Evolutionary conservation across 2,329 filamentous ascomycete genomes (phyloP), one percentile per base, ranked within the genome.

Genomic region (Aspergillus sp.): DNA sequence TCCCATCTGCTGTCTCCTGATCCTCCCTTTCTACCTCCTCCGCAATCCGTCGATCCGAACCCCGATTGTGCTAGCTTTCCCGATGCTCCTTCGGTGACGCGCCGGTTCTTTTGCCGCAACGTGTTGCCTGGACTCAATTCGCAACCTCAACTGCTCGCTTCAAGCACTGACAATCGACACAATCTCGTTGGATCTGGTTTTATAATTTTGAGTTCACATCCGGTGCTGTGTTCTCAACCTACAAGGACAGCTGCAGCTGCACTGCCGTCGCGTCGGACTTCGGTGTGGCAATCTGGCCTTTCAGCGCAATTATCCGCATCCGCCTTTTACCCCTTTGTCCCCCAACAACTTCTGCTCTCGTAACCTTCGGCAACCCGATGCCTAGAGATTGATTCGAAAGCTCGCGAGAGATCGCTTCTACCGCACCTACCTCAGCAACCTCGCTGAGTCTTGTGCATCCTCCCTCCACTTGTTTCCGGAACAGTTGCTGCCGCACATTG

Each of bases 231-330:
- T 53, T 20, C 24, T 53, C 52, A 26, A 24, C n/a, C 24, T 22
- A 18, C 24, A 38, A 41, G 30, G 34, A 36, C n/a, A 52, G 43
- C 32, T 54, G 34, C 51, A 48, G 41, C 42, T 55, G 42, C 48
- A 50, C 49, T 48, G 39, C 50, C 36, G 41, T 48, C 13, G 39
- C 50, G 30, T 48, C 34, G 55, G 53, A 48, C 42, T 20, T 44
- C 53, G 34, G 55, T 59, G 57, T 53, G 53, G 61, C 57, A 62
- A 63, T 63, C 61, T 63, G 61, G 61, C 61, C 61, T 63, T 58
- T 62, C 56, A 55, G 36, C 57, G 55, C 57, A 41, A 59, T 56
- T 55, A 45, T 47, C 52, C 52, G 34, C 36, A 42, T 48, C 41
- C 43, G 32, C 55, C 49, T 48, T 52, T 44, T 44, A 38, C 55